These are phyloP conservation scores for Aspergillus fumigatiaffinis DNA, from an alignment of 2,329 filamentous ascomycete genomes.

Conservation along the genomic window DNA sequence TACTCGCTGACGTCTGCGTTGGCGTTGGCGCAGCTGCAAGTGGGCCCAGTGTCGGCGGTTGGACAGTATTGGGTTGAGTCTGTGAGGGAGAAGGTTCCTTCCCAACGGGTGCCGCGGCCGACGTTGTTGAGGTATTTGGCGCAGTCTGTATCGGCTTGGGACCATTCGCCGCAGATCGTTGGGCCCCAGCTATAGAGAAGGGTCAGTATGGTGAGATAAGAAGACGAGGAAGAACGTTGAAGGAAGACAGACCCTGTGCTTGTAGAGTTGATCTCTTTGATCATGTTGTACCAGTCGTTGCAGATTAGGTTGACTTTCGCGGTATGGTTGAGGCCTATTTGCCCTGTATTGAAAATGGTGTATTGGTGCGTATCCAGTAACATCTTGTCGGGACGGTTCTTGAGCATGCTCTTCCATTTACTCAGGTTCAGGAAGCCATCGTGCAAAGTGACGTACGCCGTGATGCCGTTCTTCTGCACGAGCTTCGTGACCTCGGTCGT, in stretches of 20 bases:
- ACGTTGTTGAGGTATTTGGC: slow-evolving; percentile 84
- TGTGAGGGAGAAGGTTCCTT: slow-evolving; percentile 69
- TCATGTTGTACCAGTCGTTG: slow-evolving; percentile 78
- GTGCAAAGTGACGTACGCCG: slow-evolving; percentile 73
- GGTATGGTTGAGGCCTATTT: slow-evolving; percentile 76
- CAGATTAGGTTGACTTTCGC: slow-evolving; percentile 86
- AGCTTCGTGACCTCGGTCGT: slow-evolving; percentile 68
- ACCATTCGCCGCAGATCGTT: slow-evolving; percentile 95
- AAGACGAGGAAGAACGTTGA: neutral
- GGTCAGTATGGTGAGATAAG: neutral
- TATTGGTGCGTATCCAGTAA: slow-evolving; percentile 98
- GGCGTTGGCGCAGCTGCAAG: slow-evolving; percentile 70
- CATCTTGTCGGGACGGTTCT: slow-evolving; percentile 62
- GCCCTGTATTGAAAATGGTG: slow-evolving; percentile 90
- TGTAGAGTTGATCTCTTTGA: slow-evolving; percentile 66
- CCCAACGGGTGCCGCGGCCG: slow-evolving; percentile 83
- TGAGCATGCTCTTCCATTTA: slow-evolving; percentile 85
- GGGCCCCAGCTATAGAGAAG: slow-evolving; percentile 64
- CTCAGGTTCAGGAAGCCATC: slow-evolving; percentile 90
- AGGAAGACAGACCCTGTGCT: slow-evolving; percentile 54
- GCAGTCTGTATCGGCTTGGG: slow-evolving; percentile 95
- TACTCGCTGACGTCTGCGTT: slow-evolving; percentile 70
- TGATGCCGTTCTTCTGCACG: slow-evolving; percentile 72
- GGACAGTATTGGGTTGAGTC: slow-evolving; percentile 74
- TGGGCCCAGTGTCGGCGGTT: slow-evolving; percentile 49